These are phyloP conservation scores for Boletus subcaerulescens DNA, from an alignment of 768 basidiomycete species.

Conservation along the genomic window DNA sequence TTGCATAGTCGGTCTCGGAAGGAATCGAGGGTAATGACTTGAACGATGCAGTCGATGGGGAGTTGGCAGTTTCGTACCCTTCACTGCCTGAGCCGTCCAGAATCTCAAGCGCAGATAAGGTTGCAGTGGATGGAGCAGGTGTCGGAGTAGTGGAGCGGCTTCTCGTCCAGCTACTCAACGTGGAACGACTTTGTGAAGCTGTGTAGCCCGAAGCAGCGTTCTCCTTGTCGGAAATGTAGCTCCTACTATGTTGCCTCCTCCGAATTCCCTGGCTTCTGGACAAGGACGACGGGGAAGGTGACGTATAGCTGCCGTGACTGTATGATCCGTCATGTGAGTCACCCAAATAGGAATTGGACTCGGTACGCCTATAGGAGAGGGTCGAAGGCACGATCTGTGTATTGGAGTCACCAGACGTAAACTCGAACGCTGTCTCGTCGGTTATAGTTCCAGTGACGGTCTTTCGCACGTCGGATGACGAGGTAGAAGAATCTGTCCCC, in stretches of 20 bases:
- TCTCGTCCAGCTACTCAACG: constrained; percentile 32
- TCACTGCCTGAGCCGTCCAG: constrained; percentile 43
- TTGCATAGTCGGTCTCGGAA: constrained; percentile 46
- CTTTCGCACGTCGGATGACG: constrained; percentile 26
- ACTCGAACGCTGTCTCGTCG: constrained; percentile 38
- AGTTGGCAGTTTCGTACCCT: constrained; percentile 44
- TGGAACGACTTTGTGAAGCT: constrained; percentile 35
- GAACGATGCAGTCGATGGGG: constrained; percentile 50
- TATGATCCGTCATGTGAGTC: constrained; percentile 48
- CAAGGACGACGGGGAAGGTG: constrained; percentile 51
- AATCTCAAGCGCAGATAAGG: constrained; percentile 30
- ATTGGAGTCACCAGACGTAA: constrained; percentile 36
- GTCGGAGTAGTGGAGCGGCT: constrained; percentile 32
- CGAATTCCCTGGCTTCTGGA: constrained; percentile 56
- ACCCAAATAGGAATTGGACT: constrained; percentile 54
- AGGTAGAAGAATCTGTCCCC: constrained; percentile 29
- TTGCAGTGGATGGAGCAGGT: constrained; percentile 30
- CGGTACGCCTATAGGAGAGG: constrained; percentile 48
- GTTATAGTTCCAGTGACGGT: constrained; percentile 35
- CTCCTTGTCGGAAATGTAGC: constrained; percentile 54
- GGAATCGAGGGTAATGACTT: constrained; percentile 60
- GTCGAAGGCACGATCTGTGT: constrained; percentile 51
- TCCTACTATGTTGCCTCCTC: constrained; percentile 44
- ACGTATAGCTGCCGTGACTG: constrained; percentile 31
- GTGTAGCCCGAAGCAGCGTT: constrained; percentile 39